phyloP scores from a whole-genome alignment of 352 stramenopile species.

The Phytophthora citrophthora region DNA sequence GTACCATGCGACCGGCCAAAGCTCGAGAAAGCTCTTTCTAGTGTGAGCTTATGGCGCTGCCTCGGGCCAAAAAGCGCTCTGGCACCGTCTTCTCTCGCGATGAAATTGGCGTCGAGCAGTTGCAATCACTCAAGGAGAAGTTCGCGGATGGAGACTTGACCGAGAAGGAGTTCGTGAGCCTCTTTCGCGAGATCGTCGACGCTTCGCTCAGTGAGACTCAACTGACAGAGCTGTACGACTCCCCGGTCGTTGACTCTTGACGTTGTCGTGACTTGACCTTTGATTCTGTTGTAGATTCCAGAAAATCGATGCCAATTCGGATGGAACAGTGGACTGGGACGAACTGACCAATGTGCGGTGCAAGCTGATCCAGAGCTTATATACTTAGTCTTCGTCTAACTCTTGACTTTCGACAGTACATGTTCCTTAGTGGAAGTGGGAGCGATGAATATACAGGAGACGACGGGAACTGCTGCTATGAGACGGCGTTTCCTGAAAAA shows the following conservation, averaged over 20 bases:
- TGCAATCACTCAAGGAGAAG: constrained; percentile 86
- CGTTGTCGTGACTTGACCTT: not conserved
- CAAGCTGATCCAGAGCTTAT: not conserved
- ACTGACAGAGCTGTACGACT: constrained; percentile 77
- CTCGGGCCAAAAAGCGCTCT: constrained; percentile 48
- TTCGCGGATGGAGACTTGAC: constrained; percentile 85
- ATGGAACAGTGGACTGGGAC: constrained; percentile 90
- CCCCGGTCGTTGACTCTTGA: not conserved
- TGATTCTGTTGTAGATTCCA: constrained; percentile 56
- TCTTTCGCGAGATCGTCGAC: constrained; percentile 85
- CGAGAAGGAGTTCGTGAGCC: constrained; percentile 85
- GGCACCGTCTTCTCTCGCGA: constrained; percentile 78
- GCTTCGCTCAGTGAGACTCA: constrained; percentile 79
- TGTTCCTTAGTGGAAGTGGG: constrained; percentile 83
- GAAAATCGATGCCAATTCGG: constrained; percentile 90
- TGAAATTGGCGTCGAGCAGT: constrained; percentile 82
- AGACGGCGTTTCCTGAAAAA: constrained; percentile 68
- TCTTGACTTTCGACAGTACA: constrained; percentile 53
- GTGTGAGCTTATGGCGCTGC: constrained; percentile 24
- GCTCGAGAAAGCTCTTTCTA: not conserved
- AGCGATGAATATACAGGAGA: constrained; percentile 67
- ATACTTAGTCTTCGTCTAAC: not conserved
- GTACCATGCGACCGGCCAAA: not conserved
- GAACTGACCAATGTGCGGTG: constrained; percentile 84
- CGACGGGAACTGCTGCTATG: constrained; percentile 67